Evolutionary conservation across 148 eudicot genomes (phyloP).

Genomic region (Rhododendron henanense): DNA sequence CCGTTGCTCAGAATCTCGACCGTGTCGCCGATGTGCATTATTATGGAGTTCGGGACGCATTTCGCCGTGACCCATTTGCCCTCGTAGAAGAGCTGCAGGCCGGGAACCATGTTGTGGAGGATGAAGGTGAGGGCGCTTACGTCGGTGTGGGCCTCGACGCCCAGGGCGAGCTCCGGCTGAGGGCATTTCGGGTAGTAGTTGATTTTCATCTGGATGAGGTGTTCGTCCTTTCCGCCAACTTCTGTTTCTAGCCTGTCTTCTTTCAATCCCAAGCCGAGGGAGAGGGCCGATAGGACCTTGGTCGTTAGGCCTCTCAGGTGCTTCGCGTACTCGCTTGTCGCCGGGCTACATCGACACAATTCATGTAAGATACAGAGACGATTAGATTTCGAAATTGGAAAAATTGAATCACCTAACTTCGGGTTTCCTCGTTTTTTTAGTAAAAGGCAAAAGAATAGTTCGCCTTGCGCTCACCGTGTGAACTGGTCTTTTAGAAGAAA

Average conservation of each 20-base stretch:
- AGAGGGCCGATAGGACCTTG: constrained; percentile 62
- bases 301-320: constrained; percentile 59
- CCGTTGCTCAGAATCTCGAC: constrained; percentile 87
- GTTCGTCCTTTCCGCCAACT: constrained; percentile 80
- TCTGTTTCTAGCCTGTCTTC: constrained; percentile 70
- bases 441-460: neutral
- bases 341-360: constrained; percentile 40
- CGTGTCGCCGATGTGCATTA: constrained; percentile 92
- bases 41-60: constrained; percentile 86
- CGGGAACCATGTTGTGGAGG: constrained; percentile 99
- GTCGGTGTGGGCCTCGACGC: constrained; percentile 96
- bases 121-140: constrained; percentile 81
- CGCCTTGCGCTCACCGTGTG: neutral
- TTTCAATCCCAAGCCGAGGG: constrained; percentile 69
- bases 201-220: constrained; percentile 73
- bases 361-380: neutral
- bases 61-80: constrained; percentile 89
- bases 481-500: too few relatives aligned
- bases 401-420: too few relatives aligned
- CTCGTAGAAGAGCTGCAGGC: constrained; percentile 77
- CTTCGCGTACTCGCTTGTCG: constrained; percentile 68
- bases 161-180: constrained; percentile 89
- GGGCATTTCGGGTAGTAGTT: constrained; percentile 97
- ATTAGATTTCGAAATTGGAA: neutral
- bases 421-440: neutral